Evolutionary conservation across 306 rosid genomes (phyloP).

Genomic region (Astragalus glycyphyllos): DNA sequence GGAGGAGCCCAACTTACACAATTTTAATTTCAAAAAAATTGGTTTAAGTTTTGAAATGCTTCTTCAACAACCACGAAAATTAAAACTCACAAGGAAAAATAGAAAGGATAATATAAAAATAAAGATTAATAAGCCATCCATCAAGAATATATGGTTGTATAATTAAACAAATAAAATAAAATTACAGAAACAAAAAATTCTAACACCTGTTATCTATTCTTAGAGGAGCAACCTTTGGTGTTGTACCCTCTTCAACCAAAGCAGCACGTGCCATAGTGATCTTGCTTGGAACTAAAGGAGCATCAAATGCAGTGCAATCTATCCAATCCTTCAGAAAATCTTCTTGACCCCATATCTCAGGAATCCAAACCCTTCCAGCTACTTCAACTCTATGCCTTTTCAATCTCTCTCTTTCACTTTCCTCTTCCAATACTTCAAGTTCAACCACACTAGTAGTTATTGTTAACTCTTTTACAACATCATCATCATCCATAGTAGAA

Average conservation of each 20-base stretch:
- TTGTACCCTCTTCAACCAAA: constrained; percentile 67
- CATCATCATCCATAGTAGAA: background rate
- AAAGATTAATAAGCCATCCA: constrained; percentile 27
- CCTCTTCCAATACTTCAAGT: constrained; percentile 43
- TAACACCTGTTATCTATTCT: constrained; percentile 78
- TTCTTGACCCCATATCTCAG: constrained; percentile 95
- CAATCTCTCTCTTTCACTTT: constrained; percentile 74
- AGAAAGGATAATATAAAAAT: constrained; percentile 2
- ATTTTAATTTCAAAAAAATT: background rate
- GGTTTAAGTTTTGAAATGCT: background rate
- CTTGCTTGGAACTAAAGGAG: constrained; percentile 65
- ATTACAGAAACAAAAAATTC: constrained; percentile 30
- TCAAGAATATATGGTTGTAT: constrained; percentile 11
- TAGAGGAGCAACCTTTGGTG: constrained; percentile 59
- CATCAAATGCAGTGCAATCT: constrained; percentile 84
- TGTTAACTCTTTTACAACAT: constrained; percentile 17
- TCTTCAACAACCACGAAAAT: constrained; percentile 17
- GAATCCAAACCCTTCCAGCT: constrained; percentile 87
- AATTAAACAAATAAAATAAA: constrained; percentile 33
- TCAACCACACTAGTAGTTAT: background rate
- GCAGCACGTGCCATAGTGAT: constrained; percentile 74
- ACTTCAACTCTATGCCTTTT: constrained; percentile 72
- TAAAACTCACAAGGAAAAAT: background rate
- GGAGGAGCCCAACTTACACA: background rate
- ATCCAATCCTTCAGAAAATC: constrained; percentile 85